Evolutionary conservation across 805 yeast genomes (phyloP), one percentile per base, ranked within the genome.

Genomic region (Saturnispora sekii): DNA sequence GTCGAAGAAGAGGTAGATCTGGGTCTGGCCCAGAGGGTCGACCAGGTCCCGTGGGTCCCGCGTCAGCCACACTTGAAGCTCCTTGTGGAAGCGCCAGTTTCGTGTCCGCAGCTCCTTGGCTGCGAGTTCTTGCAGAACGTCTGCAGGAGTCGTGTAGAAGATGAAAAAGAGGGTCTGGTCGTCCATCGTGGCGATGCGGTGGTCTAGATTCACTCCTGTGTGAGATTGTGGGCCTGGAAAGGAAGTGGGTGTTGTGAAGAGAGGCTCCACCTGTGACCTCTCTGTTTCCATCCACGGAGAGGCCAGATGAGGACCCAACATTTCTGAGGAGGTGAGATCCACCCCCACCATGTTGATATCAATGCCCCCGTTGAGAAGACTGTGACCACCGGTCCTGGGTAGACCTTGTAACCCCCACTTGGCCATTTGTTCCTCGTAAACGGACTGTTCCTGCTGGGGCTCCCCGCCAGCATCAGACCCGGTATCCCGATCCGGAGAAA

Each of bases 61-160:
- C 10, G 98, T 93, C 48, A 93, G 68, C 98, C 98, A 93, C 42
- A 93, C 88, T 66, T 89, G 94, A 46, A 93, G 74, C 49, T 87
- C 95, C 65, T 88, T 90, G 65, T 93, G 98, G 59, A 85, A 93
- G 53, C 97, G 76, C 99, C 99, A 93, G 65, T 90, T 93, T 55
- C 98, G 74, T 50, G 79, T 79, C 55, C 87, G 86, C 53, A 93
- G 73, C 62, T 90, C 97, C 48, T 90, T 72, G 5, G 97, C 94
- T 4, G 95, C 94, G 46, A 88, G 75, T 61, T 93, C 98, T 63
- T 93, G 99, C 60, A 90, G 69, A 4, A 87, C 79, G 60, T 93
- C 97, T 44, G 87, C 79, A 5, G 98, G 96, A 69, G 81, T 87
- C 52, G 94, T 84, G 64, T 93, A 93, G 61, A 93, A 93, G 14